phyloP scores from a whole-genome alignment of 2,329 filamentous ascomycete genomes.

The Penicillium psychrosexuale region DNA sequence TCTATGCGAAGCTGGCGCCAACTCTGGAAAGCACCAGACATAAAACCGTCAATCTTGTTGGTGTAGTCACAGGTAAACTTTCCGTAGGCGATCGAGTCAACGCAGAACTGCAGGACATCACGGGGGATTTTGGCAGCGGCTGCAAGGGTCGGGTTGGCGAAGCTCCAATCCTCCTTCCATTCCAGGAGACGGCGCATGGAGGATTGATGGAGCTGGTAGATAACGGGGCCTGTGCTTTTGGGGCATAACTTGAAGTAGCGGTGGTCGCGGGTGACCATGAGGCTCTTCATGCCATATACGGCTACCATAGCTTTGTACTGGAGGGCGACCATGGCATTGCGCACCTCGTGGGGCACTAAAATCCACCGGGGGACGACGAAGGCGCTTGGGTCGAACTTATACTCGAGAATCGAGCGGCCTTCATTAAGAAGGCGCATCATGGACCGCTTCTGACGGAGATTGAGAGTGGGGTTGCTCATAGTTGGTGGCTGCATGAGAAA shows the following conservation, averaged over 20 bases:
- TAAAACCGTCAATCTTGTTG: constrained; percentile 1
- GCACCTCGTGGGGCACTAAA: not conserved
- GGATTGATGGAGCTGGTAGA: constrained; percentile 13
- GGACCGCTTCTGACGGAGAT: not conserved
- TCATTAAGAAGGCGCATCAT: not conserved
- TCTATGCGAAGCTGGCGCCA: constrained; percentile 17
- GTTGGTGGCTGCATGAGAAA: not conserved
- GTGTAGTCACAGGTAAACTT: constrained; percentile 9
- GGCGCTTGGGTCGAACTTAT: constrained; percentile 13
- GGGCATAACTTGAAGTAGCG: constrained; percentile 31
- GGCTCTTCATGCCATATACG: constrained; percentile 11
- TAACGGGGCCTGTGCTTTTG: not conserved
- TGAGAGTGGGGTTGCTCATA: not conserved
- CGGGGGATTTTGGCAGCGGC: constrained; percentile 27
- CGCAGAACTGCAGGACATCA: constrained; percentile 21
- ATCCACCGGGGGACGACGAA: constrained; percentile 19
- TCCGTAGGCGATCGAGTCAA: constrained; percentile 23
- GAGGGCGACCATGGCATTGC: constrained; percentile 12
- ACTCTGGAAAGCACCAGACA: constrained; percentile 5
- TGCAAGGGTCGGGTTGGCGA: constrained; percentile 17
- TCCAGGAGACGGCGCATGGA: constrained; percentile 28
- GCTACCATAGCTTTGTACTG: constrained; percentile 15
- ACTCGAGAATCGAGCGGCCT: constrained; percentile 9
- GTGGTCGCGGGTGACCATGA: constrained; percentile 16
- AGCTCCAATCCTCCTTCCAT: constrained; percentile 21